These are phyloP conservation scores for Suillus sp. DNA, from an alignment of 768 basidiomycete genomes.

Conservation along the genomic window DNA sequence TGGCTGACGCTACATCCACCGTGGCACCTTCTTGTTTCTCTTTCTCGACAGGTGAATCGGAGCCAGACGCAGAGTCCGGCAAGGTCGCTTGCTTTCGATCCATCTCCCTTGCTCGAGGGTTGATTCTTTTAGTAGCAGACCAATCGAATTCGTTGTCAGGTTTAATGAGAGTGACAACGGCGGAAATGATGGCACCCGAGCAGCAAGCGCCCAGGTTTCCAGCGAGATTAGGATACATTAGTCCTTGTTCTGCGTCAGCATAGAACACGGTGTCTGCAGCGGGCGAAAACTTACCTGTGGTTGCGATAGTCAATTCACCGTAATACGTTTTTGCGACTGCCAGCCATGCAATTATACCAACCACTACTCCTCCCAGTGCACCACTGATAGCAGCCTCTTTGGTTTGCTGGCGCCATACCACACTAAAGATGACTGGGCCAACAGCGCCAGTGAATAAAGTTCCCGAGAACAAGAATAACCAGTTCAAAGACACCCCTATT, in stretches of 20 bases:
- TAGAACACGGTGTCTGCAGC: background rate
- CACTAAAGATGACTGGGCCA: constrained; percentile 22
- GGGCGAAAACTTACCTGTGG: constrained; percentile 14
- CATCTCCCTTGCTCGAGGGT: constrained; percentile 17
- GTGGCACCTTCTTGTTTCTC: constrained; percentile 16
- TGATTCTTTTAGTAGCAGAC: constrained; percentile 22
- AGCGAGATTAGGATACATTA: constrained; percentile 21
- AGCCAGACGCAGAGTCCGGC: constrained; percentile 5
- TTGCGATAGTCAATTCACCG: constrained; percentile 19
- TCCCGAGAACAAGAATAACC: constrained; percentile 24
- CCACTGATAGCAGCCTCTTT: constrained; percentile 41
- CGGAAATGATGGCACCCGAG: constrained; percentile 20
- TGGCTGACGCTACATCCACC: constrained; percentile 6
- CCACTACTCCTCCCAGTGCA: constrained; percentile 41
- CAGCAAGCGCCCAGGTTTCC: constrained; percentile 22
- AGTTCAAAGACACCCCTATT: constrained; percentile 25
- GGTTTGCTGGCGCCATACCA: constrained; percentile 40
- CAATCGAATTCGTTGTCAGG: constrained; percentile 24
- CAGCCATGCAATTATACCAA: constrained; percentile 51
- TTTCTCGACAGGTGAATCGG: constrained; percentile 17
- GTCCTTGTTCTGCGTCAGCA: constrained; percentile 13
- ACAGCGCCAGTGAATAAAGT: constrained; percentile 36
- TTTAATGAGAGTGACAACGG: constrained; percentile 20
- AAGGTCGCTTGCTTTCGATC: constrained; percentile 8
- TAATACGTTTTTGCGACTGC: constrained; percentile 28